Base-by-base conservation (phyloP, 2,329 filamentous ascomycete genomes). In the Hypomyces rosellus region DNA sequence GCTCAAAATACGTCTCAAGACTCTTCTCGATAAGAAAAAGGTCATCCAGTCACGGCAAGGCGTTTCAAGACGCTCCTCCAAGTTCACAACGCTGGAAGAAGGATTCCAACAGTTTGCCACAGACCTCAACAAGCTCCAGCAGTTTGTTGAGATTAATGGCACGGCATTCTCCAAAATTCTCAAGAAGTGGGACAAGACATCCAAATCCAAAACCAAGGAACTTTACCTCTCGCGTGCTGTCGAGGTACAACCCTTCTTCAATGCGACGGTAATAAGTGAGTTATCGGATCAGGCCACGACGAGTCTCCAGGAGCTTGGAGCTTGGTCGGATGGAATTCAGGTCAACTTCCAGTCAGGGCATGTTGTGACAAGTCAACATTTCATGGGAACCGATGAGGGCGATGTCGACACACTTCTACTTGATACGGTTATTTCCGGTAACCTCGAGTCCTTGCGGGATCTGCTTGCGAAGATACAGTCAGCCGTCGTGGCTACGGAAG, bases 151-250 rank as follows among this genome's bases (percentile, higher is more conserved):
- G 68, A 88, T 97, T 65, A 99, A 99, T 65, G 92, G 93, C 63
- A 96, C 89, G 2, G 93, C 91, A 14, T 96, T 97, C 67, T 96
- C 92, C 25, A 99, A 99, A 69, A 99, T 99, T 53, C 74, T 99
- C 56, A 99, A 99, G 73, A 99, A 99, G 81, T 99, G 93, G 93
- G 93, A 99, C 72, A 99, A 99, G 80, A 96, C 91, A 1, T 96
- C 92, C 59, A 99, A 97, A 78, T 97, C 92, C 46, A 92, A 92
- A 68, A 96, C 93, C 53, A 99, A 99, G 69, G 93, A 97, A 71
- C 80, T 97, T 38, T 99, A 97, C 65, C 83, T 99, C 34, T 95
- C 95, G 9, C 81, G 93, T 53, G 93, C 93, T 8, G 92, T 99
- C 55, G 93, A 99, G 68, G 91, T 97, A 7, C 93, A 97, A 63